Evolutionary conservation across 495 filamentous ascomycete species (phyloP).

Genomic region (Talaromyces trachyspermus): DNA sequence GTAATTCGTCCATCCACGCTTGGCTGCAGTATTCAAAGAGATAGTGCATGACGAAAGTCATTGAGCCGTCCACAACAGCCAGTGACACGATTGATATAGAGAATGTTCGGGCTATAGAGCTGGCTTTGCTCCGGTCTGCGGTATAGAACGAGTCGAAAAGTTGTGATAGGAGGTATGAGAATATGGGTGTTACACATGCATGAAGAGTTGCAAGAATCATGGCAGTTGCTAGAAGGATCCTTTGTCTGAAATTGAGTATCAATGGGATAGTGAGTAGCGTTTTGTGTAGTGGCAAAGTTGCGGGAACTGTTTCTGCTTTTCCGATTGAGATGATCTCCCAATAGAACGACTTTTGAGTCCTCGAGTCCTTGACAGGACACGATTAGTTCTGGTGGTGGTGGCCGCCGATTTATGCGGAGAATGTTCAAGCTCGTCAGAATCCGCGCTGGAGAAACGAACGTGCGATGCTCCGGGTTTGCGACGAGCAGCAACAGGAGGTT

Average conservation of each 20-base stretch:
- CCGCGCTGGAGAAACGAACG: background rate
- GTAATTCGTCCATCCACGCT: slow-evolving; percentile 68
- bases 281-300: slow-evolving; percentile 7
- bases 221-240: slow-evolving; percentile 51
- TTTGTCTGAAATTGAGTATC: slow-evolving; percentile 42
- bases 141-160: slow-evolving; percentile 65
- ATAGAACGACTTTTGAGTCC: no score
- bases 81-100: slow-evolving; percentile 63
- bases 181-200: slow-evolving; percentile 64
- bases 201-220: slow-evolving; percentile 40
- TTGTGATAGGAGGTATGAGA: slow-evolving; percentile 70
- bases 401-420: background rate
- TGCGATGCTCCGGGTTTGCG: background rate
- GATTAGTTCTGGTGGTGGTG: background rate
- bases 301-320: background rate
- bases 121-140: slow-evolving; percentile 23
- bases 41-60: slow-evolving; percentile 60
- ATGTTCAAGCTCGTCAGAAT: background rate
- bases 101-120: slow-evolving; percentile 50
- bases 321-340: no score
- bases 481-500: background rate
- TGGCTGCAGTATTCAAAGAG: slow-evolving; percentile 66
- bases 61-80: slow-evolving; percentile 54
- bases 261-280: slow-evolving; percentile 77
- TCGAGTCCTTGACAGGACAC: no score